These are phyloP conservation scores for Galeopsis tetrahit DNA, from an alignment of 257 asterid genomes.

Conservation along the genomic window DNA sequence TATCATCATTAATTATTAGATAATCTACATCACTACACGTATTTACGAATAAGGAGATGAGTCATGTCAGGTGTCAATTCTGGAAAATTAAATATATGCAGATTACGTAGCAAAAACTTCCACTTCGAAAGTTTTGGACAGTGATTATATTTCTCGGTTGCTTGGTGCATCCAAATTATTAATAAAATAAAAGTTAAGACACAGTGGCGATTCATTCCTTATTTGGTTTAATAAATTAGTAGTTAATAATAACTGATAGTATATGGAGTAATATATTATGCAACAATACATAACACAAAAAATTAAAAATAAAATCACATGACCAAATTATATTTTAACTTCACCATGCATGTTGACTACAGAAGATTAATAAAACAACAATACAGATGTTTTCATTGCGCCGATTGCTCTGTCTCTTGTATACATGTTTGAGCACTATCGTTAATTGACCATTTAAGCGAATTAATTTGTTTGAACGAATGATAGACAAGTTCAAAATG, in stretches of 20 bases:
- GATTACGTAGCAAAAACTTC: constrained; percentile 21
- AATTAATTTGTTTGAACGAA: no score
- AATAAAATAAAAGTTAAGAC: not conserved
- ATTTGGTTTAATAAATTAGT: not conserved
- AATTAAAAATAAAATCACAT: no score
- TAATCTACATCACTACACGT: not conserved
- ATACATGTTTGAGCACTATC: no score
- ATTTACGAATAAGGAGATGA: not conserved
- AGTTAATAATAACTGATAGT: not conserved
- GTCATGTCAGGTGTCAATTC: not conserved
- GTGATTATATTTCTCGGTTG: not conserved
- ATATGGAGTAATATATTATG: not conserved
- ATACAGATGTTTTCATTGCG: no score
- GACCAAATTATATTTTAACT: no score
- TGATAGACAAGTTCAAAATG: no score
- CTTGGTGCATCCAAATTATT: not conserved
- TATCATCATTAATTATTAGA: not conserved
- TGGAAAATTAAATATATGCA: no score
- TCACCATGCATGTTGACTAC: no score
- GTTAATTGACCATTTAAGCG: no score
- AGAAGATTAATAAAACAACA: no score
- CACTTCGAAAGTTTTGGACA: not conserved
- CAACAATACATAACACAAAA: no score
- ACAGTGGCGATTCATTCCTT: not conserved
- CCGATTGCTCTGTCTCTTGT: no score